Conservation (phyloP, 2,329 filamentous ascomycete species). For the Colletotrichum sp. region DNA sequence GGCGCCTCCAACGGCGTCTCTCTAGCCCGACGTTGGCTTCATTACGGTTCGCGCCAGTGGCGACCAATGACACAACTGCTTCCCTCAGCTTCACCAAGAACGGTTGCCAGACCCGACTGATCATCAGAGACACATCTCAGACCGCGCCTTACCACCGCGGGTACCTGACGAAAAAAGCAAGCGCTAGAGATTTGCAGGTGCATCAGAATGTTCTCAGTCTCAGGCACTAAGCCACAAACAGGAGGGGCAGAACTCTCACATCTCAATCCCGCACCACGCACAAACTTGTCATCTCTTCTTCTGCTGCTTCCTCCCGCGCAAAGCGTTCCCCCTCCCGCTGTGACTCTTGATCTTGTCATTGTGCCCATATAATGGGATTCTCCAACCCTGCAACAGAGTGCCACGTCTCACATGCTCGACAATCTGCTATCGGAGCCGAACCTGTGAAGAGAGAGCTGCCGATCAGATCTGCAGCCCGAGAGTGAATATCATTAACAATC, state of each 20-base stretch:
- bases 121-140: slow-evolving; percentile 16
- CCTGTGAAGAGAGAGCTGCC: background rate
- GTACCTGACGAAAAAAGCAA: slow-evolving; percentile 16
- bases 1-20: slow-evolving; percentile 5
- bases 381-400: background rate
- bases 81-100: slow-evolving; percentile 1
- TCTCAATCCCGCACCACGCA: background rate
- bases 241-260: background rate
- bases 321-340: background rate
- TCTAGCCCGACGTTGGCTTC: slow-evolving; percentile 17
- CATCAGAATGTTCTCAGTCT: background rate
- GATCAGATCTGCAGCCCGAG: slow-evolving; percentile 8
- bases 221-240: background rate
- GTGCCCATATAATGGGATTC: background rate
- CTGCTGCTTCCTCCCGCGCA: background rate
- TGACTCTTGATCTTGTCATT: background rate
- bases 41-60: slow-evolving; percentile 18
- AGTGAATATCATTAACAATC: background rate
- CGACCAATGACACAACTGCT: slow-evolving; percentile 15
- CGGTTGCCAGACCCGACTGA: background rate
- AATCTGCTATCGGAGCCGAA: background rate
- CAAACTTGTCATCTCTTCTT: background rate
- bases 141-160: slow-evolving; percentile 3
- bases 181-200: background rate
- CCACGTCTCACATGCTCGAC: slow-evolving; percentile 17